Conservation (phyloP, 139 green algal genomes). For the Micromonas pusilla region DNA sequence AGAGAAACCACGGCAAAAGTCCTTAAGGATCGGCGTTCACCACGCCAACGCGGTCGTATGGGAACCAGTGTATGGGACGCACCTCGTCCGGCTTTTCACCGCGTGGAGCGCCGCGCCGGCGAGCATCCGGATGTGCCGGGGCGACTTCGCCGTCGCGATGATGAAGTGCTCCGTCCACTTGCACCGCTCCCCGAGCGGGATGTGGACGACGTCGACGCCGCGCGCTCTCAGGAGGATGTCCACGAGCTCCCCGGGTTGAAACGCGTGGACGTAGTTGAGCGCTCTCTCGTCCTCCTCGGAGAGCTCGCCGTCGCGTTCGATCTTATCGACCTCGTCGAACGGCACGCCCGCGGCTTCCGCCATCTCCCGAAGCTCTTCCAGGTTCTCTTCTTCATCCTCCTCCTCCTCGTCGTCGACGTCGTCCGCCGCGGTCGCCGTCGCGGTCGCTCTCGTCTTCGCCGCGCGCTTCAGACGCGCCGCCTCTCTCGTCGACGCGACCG, state of each 20-base stretch:
- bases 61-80: too few species aligned
- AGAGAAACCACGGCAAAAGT: too few species aligned
- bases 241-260: slow-evolving; percentile 1
- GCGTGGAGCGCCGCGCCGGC: not conserved
- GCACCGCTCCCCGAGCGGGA: slow-evolving; percentile 7
- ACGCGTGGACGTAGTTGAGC: slow-evolving; percentile 5
- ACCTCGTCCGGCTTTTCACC: slow-evolving; percentile 1
- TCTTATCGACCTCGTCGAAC: not conserved
- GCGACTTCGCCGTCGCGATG: not conserved
- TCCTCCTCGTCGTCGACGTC: not conserved
- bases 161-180: slow-evolving; percentile 19
- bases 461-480: too few species aligned
- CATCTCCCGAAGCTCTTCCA: not conserved
- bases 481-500: too few species aligned
- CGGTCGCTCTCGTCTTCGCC: too few species aligned
- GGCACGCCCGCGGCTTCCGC: not conserved
- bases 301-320: too few species aligned
- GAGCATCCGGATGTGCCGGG: not conserved
- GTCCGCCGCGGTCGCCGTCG: too few species aligned
- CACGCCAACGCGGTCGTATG: too few species aligned
- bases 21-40: too few species aligned
- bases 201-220: slow-evolving; percentile 6
- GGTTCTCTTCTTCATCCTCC: not conserved
- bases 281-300: too few species aligned
- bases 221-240: not conserved